Conservation (phyloP, 768 basidiomycete genomes). For the Xanthoconium stramineum region DNA sequence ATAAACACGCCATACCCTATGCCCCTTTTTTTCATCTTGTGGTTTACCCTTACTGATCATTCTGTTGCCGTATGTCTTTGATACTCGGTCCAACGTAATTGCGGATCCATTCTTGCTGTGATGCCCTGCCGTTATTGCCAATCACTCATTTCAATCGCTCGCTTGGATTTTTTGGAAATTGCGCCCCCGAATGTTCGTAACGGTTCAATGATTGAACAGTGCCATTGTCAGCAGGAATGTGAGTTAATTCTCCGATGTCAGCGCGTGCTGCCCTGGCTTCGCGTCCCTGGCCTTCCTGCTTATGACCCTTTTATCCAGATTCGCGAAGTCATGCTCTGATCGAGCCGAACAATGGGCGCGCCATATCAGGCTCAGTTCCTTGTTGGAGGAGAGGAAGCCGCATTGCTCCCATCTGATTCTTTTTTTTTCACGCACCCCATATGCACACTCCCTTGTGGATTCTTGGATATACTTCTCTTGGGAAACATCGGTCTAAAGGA, state of each 20-base stretch:
- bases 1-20: conserved; percentile 8
- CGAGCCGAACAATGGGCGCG: not conserved
- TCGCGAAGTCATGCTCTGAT: conserved; percentile 50
- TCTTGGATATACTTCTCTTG: not conserved
- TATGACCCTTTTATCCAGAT: conserved; percentile 35
- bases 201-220: conserved; percentile 32
- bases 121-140: conserved; percentile 4
- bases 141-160: conserved; percentile 1
- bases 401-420: not conserved
- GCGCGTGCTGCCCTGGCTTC: not conserved
- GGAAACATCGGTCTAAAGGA: not conserved
- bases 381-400: not conserved
- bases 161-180: conserved; percentile 11
- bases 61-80: conserved; percentile 22
- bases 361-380: not conserved
- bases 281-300: not conserved
- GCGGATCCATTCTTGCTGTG: conserved; percentile 22
- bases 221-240: conserved; percentile 70
- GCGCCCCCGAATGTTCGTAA: not conserved
- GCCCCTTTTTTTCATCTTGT: not conserved
- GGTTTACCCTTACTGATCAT: conserved; percentile 14
- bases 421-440: not conserved
- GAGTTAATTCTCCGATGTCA: conserved; percentile 34
- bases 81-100: conserved; percentile 27
- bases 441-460: not conserved